Evolutionary conservation across 1,284 basidiomycete genomes (phyloP).

Genomic region (Thecaphora thlaspeos): DNA sequence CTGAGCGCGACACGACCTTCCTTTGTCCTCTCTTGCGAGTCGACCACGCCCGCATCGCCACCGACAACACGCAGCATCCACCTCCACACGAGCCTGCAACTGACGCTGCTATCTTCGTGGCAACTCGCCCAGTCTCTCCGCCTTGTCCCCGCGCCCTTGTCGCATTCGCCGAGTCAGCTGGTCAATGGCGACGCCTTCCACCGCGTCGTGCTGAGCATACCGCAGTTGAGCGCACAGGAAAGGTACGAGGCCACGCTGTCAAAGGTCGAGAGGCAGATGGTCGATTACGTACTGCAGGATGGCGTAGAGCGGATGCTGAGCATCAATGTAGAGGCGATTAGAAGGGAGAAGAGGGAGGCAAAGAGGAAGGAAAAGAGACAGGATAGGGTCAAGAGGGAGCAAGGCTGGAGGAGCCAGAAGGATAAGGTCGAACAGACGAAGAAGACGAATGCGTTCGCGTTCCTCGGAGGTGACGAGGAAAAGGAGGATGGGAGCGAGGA

Average conservation of each 20-base stretch:
- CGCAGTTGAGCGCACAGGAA: constrained; percentile 8
- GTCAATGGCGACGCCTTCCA: constrained; percentile 29
- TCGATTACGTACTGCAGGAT: constrained; percentile 20
- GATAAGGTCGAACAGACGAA: constrained; percentile 5
- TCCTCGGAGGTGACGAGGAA: constrained; percentile 19
- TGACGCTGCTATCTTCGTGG: constrained; percentile 22
- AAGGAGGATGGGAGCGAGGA: constrained; percentile 5
- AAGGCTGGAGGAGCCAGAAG: constrained; percentile 8
- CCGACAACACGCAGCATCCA: constrained; percentile 31
- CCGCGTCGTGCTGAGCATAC: constrained; percentile 13
- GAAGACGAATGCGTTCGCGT: constrained; percentile 11
- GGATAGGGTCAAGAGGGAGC: constrained; percentile 10
- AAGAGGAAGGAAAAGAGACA: constrained; percentile 29
- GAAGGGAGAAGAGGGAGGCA: constrained; percentile 28
- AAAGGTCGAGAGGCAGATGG: constrained; percentile 14
- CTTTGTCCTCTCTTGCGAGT: constrained; percentile 3
- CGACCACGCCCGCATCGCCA: not conserved
- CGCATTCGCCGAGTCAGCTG: constrained; percentile 20
- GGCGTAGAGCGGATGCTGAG: constrained; percentile 23
- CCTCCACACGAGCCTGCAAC: constrained; percentile 23
- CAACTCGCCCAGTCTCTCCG: constrained; percentile 29
- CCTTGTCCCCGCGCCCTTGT: constrained; percentile 22
- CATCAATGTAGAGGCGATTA: constrained; percentile 34
- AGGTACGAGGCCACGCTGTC: constrained; percentile 8
- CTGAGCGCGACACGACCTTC: constrained; percentile 13